A percentile compares a stretch with the other conserved stretches of the same genome.
phyloP scores from a whole-genome alignment of 371 early-diverging fungal species.

The Batrachochytrium dendrobatidis region DNA sequence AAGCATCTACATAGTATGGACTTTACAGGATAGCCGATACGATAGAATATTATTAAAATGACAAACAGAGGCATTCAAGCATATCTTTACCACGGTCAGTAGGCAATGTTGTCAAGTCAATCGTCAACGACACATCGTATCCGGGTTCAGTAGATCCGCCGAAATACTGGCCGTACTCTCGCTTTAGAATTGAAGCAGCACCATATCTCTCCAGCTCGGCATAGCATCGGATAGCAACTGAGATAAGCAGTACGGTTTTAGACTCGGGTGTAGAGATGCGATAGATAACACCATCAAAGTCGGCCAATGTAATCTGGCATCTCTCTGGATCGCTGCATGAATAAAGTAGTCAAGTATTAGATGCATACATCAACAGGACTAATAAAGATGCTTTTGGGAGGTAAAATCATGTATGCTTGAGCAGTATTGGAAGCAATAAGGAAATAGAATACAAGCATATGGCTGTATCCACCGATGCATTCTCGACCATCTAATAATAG shows the following conservation, averaged over 20 bases:
- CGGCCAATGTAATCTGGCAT: conserved; percentile 76
- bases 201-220: conserved; percentile 71
- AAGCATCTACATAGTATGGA: not conserved
- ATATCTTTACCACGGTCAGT: conserved; percentile 53
- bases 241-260: conserved; percentile 63
- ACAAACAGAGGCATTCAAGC: not conserved
- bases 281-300: conserved; percentile 93
- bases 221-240: conserved; percentile 78
- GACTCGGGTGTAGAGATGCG: conserved; percentile 68
- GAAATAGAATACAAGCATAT: too few relatives aligned
- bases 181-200: conserved; percentile 65
- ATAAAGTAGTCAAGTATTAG: not conserved
- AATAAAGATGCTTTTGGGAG: conserved; percentile 2
- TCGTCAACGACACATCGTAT: conserved; percentile 73
- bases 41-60: not conserved
- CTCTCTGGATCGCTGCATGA: conserved; percentile 64
- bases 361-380: not conserved
- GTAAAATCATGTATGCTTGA: too few relatives aligned
- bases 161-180: conserved; percentile 70
- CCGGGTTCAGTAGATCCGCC: conserved; percentile 58
- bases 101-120: conserved; percentile 73
- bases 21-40: not conserved
- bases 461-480: too few relatives aligned
- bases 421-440: too few relatives aligned
- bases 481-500: too few relatives aligned